Base-by-base conservation (phyloP, 495 filamentous ascomycete genomes). In the Penicillium canariense region DNA sequence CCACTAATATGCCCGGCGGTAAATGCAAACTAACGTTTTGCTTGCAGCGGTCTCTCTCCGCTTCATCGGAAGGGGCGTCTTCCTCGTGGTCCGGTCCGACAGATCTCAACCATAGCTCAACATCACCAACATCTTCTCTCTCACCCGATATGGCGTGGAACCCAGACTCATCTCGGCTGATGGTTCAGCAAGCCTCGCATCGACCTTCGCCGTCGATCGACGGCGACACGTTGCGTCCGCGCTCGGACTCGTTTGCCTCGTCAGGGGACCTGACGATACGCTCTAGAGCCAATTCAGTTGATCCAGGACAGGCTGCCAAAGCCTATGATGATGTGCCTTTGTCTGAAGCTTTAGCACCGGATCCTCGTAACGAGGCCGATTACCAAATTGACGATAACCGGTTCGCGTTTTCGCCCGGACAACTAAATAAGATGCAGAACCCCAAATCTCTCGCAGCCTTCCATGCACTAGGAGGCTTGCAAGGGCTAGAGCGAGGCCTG, bases 371-470 rank as follows among this genome's bases (percentile, higher is more conserved):
- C 52, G 84, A 87, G 52, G 69, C 69, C 9, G 85, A 87, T 59
- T 90, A 89, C 65, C 57, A 79, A 15, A 80, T 87, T 3, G 68
- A 78, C 12, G 71, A 89, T 52, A 90, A 87, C 58, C 82, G 81
- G 3, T 91, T 90, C 60, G 86, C 85, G 32, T 90, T 84, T 59
- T 84, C 78, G 9, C 82, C 86, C 0, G 87, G 88, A 7, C 81
- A 87, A 63, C 71, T 91, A 40, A 85, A 84, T 62, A 91, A 90
- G 61, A 79, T 89, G 72, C 76, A 87, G 30, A 85, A 88, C 56
- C 88, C 88, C 9, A 91, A 91, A 68, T 89, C 80, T 45, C 68
- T 90, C 14, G 76, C 86, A 17, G 87, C 87, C 6, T 91, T 85
- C 54, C 83, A 78, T 46, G 81, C 82, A 30, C 69, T 91, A 6